Percentiles rank a stretch among this genome's conserved stretches.
Conservation (phyloP, 768 basidiomycete species). For the Termitomyces sp. region DNA sequence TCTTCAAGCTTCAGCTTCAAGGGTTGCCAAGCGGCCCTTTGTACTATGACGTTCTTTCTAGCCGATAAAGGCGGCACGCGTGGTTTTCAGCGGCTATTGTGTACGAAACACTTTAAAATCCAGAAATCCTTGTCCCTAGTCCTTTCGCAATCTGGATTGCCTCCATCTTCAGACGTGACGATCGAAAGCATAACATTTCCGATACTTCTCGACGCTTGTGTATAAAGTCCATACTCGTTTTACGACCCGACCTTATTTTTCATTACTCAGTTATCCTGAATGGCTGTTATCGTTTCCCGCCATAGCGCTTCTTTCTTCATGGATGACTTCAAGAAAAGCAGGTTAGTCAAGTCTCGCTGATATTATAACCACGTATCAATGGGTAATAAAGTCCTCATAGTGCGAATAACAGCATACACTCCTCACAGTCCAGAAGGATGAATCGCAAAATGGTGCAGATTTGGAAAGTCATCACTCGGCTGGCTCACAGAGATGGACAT, state of each 20-base stretch:
- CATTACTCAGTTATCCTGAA: slow-evolving; percentile 8
- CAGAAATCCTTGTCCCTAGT: background rate
- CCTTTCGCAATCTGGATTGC: slow-evolving; percentile 9
- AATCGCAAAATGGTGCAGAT: slow-evolving; percentile 53
- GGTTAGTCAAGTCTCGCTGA: background rate
- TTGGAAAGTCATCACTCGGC: slow-evolving; percentile 58
- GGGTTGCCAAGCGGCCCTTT: background rate
- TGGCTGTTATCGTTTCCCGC: slow-evolving; percentile 21
- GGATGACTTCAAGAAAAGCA: slow-evolving; percentile 12
- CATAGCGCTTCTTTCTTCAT: slow-evolving; percentile 21
- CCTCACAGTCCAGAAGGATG: slow-evolving; percentile 37
- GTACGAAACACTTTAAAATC: slow-evolving; percentile 2
- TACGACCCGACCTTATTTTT: background rate
- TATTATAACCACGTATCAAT: background rate
- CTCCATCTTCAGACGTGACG: slow-evolving; percentile 1
- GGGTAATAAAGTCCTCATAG: background rate
- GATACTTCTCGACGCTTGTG: slow-evolving; percentile 4
- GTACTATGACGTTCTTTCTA: background rate
- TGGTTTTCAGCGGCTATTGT: slow-evolving; percentile 8
- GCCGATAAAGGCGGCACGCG: background rate
- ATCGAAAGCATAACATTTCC: background rate
- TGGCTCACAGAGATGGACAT: slow-evolving; percentile 44
- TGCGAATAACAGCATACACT: slow-evolving; percentile 6
- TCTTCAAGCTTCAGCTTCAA: background rate
- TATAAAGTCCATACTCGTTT: background rate